Percentiles rank a stretch among this genome's conserved stretches.
phyloP scores from a whole-genome alignment of 495 filamentous ascomycete species.

The Tuber brumale region DNA sequence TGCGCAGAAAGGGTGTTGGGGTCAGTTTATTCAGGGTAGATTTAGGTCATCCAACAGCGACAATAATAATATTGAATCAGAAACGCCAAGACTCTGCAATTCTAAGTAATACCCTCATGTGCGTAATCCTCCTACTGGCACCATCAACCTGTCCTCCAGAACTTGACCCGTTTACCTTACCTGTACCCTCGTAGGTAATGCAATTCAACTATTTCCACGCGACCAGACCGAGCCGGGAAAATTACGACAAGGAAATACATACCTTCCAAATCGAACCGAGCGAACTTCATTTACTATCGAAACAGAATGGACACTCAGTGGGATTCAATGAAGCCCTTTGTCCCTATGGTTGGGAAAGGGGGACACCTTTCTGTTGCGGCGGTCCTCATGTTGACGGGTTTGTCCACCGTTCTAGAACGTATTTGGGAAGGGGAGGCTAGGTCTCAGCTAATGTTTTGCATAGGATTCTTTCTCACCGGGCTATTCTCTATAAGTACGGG shows the following conservation, averaged over 20 bases:
- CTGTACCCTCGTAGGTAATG: conserved; percentile 5
- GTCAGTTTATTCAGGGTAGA: not conserved
- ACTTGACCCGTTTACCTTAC: not conserved
- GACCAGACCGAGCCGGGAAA: not conserved
- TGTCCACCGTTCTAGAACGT: not conserved
- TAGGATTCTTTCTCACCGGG: conserved; percentile 37
- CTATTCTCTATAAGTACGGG: conserved; percentile 37
- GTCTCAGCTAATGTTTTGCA: conserved; percentile 10
- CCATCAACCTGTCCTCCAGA: not conserved
- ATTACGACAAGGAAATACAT: conserved; percentile 8
- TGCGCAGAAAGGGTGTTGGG: not conserved
- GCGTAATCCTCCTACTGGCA: not conserved
- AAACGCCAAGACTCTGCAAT: not conserved
- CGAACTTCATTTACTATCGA: not conserved
- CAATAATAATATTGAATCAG: not conserved
- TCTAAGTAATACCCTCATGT: not conserved
- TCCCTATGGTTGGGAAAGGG: conserved; percentile 71
- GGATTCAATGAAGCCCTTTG: conserved; percentile 57
- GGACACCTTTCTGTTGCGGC: conserved; percentile 80
- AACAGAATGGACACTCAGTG: conserved; percentile 35
- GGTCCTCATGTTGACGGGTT: conserved; percentile 52
- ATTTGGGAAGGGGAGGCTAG: not conserved
- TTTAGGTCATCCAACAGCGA: not conserved
- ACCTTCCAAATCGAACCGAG: not conserved
- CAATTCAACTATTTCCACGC: conserved; percentile 3